Evolutionary conservation across 345 rosid genomes (phyloP).

Genomic region (Cochlearia excelsa): DNA sequence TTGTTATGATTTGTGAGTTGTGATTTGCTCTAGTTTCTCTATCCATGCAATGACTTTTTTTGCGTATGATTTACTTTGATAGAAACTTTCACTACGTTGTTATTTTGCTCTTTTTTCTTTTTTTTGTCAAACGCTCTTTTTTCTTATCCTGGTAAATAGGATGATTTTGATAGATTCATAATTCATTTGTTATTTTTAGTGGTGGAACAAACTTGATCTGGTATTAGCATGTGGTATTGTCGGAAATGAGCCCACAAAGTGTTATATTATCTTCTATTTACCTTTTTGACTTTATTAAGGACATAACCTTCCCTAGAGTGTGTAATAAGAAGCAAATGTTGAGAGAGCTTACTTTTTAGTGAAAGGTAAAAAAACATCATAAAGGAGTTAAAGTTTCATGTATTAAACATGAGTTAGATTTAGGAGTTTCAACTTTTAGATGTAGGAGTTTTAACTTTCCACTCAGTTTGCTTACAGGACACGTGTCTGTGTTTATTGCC

Average conservation of each 20-base stretch:
- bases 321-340: constrained; percentile 2
- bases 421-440: not conserved
- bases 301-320: constrained; percentile 12
- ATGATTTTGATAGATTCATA: constrained; percentile 32
- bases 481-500: constrained; percentile 29
- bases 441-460: constrained; percentile 20
- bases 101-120: not conserved
- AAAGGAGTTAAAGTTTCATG: not conserved
- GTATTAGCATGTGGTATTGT: constrained; percentile 36
- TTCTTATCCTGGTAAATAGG: constrained; percentile 13
- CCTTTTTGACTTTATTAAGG: constrained; percentile 24
- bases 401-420: not conserved
- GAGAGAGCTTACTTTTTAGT: constrained; percentile 16
- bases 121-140: not conserved
- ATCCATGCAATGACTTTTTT: constrained; percentile 32
- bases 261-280: constrained; percentile 26
- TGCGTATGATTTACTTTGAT: constrained; percentile 20
- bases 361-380: constrained; percentile 1
- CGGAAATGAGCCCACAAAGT: constrained; percentile 40
- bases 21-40: constrained; percentile 21
- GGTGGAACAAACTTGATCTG: constrained; percentile 31
- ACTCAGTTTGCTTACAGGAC: constrained; percentile 28
- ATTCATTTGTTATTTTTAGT: constrained; percentile 19
- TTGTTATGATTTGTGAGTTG: constrained; percentile 10
- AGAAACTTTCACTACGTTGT: not conserved